Evolutionary conservation across 768 basidiomycete genomes (phyloP), one percentile per base, ranked within the genome.

Genomic region (Mrakia blollopis): DNA sequence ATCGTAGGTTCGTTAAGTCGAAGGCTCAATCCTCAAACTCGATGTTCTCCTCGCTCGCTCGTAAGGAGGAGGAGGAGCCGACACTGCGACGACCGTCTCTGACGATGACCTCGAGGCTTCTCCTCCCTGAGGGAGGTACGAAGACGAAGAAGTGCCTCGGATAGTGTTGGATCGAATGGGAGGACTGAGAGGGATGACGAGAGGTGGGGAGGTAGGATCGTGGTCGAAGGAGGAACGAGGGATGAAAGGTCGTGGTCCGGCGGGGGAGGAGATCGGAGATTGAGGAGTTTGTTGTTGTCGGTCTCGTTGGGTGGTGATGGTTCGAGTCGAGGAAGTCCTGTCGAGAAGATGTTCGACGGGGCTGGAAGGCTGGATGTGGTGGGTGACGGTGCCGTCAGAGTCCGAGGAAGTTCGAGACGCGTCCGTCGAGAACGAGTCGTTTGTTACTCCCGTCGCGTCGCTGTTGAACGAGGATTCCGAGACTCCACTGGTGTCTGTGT

Each of bases 11-110:
- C 28, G 25, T 28, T 14, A 44, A 13, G 44, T 2, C 28, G 6
- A 57, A 57, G 57, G n/a, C 25, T 57, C 57, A 3, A 57, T 30
- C 62, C 62, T 63, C 62, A 63, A 32, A 35, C 65, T 68, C 37
- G 65, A 68, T 1, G 37, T 68, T 39, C 37, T 41, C 39, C 65
- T 68, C 65, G 65, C 65, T n/a, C 65, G 35, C 37, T 68, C 65
- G 35, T 68, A 41, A 23, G 65, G 65, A 21, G 65, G 37, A 18
- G 65, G 65, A 35, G 65, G 57, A 25, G 57, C 25, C 1, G 7
- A 7, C 25, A 44, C 14, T 14, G 9, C 57, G 57, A 25, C 54
- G 3, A 16, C 37, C 39, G 39, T 41, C 37, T 68, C 65, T 3
- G 21, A 23, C 25, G 37, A 41, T 23, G 63, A 37, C 32, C 32